Evolutionary conservation across 129 eudicot species (phyloP), one percentile per base, ranked within the genome.

Genomic region (Pittosporum tobira): DNA sequence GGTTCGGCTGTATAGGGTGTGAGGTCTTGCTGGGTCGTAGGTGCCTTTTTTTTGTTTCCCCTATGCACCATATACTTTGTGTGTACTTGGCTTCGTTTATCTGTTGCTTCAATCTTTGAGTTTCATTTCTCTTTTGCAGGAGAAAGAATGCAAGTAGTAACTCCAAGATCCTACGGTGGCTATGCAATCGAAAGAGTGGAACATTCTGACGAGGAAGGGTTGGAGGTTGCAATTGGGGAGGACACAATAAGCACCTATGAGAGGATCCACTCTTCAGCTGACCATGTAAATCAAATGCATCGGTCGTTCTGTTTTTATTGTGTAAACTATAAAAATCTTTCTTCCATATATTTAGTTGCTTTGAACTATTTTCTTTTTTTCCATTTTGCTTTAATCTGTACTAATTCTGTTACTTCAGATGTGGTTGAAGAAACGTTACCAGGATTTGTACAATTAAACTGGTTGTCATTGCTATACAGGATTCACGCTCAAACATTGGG

Each of bases 121-220:
- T 51, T 58, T 57, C 5, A 6, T 25, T 53, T 61, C 29, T 63
- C 72, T 20, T 65, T 16, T 57, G 63, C 71, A 81, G 95, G 78
- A 29, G 90, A 86, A 27, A 69, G 52, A 57, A 54, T 69, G 65
- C 78, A 87, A 55, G 82, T 87, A 30, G 61, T 82, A 44, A 87
- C 95, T 48, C 95, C 95, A 43, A 70, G 85, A 77, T 77, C 88
- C 63, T 73, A 85, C 3, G 73, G 78, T 52, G 81, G 88, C 57
- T 83, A 77, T 67, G 83, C 88, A 61, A 79, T 66, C 51, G 91
- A 83, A 60, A 76, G 85, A 65, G 81, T 71, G 51, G 95, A 78
- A 18, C 80, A 83, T 67, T 87, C 85, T 70, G 93, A 83, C 26
- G 91, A 82, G 51, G 95, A 83, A 43, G 83, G 75, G 71, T 75